These are phyloP conservation scores for Pleurotus tuber-regium DNA, from an alignment of 768 basidiomycete genomes.

Conservation along the genomic window DNA sequence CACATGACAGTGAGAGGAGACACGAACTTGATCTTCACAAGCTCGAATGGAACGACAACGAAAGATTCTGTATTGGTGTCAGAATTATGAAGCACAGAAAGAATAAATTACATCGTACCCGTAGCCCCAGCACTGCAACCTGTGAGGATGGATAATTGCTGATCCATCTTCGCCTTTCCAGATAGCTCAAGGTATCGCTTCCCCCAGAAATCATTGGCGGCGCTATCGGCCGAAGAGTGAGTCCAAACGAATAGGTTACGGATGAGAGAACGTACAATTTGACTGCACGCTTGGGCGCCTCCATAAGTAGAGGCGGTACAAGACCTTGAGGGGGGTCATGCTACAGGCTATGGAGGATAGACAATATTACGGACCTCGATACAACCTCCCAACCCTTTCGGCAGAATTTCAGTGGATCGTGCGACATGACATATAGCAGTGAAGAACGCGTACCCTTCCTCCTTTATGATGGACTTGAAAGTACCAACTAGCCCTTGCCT, in stretches of 20 bases:
- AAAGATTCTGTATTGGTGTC: slow-evolving; percentile 61
- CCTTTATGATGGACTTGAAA: slow-evolving; percentile 76
- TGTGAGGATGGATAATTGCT: slow-evolving; percentile 81
- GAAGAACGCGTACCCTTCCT: slow-evolving; percentile 74
- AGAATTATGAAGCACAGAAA: neutral
- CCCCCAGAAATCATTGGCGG: slow-evolving; percentile 96
- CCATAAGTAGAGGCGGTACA: slow-evolving; percentile 91
- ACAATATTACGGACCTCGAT: slow-evolving; percentile 60
- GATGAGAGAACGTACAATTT: slow-evolving; percentile 67
- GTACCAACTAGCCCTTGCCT: slow-evolving; percentile 78
- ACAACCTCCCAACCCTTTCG: slow-evolving; percentile 79
- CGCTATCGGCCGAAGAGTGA: slow-evolving; percentile 37
- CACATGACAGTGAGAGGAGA: neutral
- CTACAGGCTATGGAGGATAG: neutral
- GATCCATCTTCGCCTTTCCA: slow-evolving; percentile 85
- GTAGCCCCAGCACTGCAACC: slow-evolving; percentile 95
- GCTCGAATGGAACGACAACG: slow-evolving; percentile 95
- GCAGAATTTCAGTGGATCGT: no score
- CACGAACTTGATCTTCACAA: slow-evolving; percentile 80
- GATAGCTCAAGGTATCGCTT: slow-evolving; percentile 61
- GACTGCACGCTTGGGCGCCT: slow-evolving; percentile 97
- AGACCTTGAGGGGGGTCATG: slow-evolving; percentile 51
- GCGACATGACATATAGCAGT: neutral
- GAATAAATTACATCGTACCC: slow-evolving; percentile 20
- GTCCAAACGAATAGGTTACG: neutral